Base-by-base conservation (phyloP, 768 basidiomycete species). In the Artomyces pyxidatus region DNA sequence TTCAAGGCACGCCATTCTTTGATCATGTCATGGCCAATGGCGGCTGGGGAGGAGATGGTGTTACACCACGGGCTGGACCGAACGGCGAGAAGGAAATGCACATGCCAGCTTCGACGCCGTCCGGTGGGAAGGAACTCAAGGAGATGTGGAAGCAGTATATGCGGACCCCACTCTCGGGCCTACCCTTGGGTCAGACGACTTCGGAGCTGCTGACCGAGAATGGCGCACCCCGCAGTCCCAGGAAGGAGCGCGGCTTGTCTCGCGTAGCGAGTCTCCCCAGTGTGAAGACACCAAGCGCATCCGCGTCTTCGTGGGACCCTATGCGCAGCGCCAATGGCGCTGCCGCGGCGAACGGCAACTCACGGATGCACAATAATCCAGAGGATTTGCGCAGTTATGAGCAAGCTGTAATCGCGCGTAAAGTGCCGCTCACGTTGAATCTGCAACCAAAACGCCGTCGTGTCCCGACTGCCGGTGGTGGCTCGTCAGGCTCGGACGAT, bases 141-240 rank as follows among this genome's bases (percentile, higher is more conserved):
- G 82, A 86, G 46, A 79, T 85, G 53, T 88, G 86, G 86, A 86
- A 74, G 63, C 71, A 78, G 54, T 88, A 82, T 57, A 72, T 88
- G 68, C 74, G 78, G 32, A 87, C 84, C 19, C 86, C 86, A 22
- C 61, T 81, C 39, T 65, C 67, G 16, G 71, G 68, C 1, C 63
- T 70, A 2, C 47, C 45, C 1, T 25, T 45, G 21, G 42, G 22
- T 4, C 50, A 53, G 47, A 42, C 45, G 46, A 37, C 23, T 46
- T 43, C 25, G 44, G 29, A 28, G 40, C 45, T n/a, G 37, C 43
- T 37, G 22, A 27, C 42, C 21, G 23, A 16, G 14, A 25, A 4
- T 16, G 45, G 49, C 12, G 58, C 53, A 3, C 57, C 57, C 1
- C 58, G 63, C 25, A 59, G 51, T 42, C 50, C 66, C 47, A 21